A percentile compares a stretch with the other conserved stretches of the same genome.
Conservation (phyloP, 164 flowering plant genomes). For the Umbilicus rupestris region DNA sequence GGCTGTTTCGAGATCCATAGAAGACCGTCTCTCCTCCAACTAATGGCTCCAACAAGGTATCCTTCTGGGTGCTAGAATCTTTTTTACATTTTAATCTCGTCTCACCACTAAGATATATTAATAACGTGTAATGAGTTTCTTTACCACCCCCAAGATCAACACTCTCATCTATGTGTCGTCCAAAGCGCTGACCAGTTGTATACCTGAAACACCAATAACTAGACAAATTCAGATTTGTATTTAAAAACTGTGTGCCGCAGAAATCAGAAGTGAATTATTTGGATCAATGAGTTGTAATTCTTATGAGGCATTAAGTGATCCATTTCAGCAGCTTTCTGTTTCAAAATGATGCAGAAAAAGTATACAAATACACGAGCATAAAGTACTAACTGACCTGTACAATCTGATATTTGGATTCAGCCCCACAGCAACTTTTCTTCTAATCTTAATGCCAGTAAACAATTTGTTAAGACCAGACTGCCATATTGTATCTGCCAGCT, state of each 20-base stretch:
- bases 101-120: slow-evolving; percentile 75
- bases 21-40: slow-evolving; percentile 96
- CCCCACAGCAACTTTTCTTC: slow-evolving; percentile 80
- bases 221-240: not conserved
- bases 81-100: slow-evolving; percentile 27
- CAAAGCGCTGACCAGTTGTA: slow-evolving; percentile 80
- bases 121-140: slow-evolving; percentile 64
- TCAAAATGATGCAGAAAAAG: no score
- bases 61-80: slow-evolving; percentile 17
- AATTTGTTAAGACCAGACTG: slow-evolving; percentile 60
- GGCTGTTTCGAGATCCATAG: slow-evolving; percentile 56
- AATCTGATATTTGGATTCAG: slow-evolving; percentile 91
- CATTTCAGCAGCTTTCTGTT: not conserved
- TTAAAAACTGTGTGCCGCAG: not conserved
- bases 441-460: slow-evolving; percentile 56
- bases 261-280: not conserved
- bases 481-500: slow-evolving; percentile 72
- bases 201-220: slow-evolving; percentile 39
- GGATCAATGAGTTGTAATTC: not conserved
- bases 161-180: slow-evolving; percentile 93
- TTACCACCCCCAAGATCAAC: slow-evolving; percentile 66
- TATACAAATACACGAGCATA: no score
- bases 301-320: not conserved
- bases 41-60: slow-evolving; percentile 37
- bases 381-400: slow-evolving; percentile 49